These are phyloP conservation scores for Sanguinoderma infundibulare DNA, from an alignment of 1,284 basidiomycete species.

Conservation along the genomic window DNA sequence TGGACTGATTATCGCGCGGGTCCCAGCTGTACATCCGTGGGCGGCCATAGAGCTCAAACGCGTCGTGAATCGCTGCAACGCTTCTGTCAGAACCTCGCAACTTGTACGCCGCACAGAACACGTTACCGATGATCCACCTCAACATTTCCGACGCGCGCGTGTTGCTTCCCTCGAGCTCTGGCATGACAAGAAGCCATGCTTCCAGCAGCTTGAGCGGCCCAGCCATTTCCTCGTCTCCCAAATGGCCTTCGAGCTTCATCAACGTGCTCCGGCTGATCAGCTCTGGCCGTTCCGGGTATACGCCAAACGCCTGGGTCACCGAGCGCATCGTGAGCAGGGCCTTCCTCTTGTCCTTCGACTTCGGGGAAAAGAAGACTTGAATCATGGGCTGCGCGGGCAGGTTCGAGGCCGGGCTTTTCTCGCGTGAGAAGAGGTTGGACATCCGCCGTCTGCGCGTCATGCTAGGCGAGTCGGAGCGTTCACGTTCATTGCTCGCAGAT, in stretches of 20 bases:
- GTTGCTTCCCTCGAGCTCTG: slow-evolving; percentile 63
- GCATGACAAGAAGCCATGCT: slow-evolving; percentile 89
- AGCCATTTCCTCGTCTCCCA: slow-evolving; percentile 79
- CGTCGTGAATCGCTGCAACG: slow-evolving; percentile 79
- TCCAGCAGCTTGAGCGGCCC: slow-evolving; percentile 65
- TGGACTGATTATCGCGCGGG: slow-evolving; percentile 71
- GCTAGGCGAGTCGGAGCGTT: slow-evolving; percentile 28
- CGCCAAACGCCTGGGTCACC: slow-evolving; percentile 80
- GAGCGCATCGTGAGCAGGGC: slow-evolving; percentile 59
- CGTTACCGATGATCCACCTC: slow-evolving; percentile 88
- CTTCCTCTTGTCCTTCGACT: slow-evolving; percentile 74
- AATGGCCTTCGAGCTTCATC: slow-evolving; percentile 84
- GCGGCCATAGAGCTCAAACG: slow-evolving; percentile 86
- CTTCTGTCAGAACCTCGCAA: slow-evolving; percentile 25
- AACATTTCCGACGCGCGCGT: slow-evolving; percentile 81
- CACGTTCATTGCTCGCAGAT: slow-evolving; percentile 23
- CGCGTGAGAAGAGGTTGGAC: slow-evolving; percentile 67
- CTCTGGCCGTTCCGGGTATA: slow-evolving; percentile 95
- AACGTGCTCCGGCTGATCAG: slow-evolving; percentile 86
- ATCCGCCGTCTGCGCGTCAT: slow-evolving; percentile 62
- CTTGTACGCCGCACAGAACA: slow-evolving; percentile 7
- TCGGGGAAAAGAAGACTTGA: slow-evolving; percentile 61
- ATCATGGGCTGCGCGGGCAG: slow-evolving; percentile 52
- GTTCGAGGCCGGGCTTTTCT: slow-evolving; percentile 31
- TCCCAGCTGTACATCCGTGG: slow-evolving; percentile 88